Conservation (phyloP, 2,329 filamentous ascomycete species). For the Aspergillus clavatus region DNA sequence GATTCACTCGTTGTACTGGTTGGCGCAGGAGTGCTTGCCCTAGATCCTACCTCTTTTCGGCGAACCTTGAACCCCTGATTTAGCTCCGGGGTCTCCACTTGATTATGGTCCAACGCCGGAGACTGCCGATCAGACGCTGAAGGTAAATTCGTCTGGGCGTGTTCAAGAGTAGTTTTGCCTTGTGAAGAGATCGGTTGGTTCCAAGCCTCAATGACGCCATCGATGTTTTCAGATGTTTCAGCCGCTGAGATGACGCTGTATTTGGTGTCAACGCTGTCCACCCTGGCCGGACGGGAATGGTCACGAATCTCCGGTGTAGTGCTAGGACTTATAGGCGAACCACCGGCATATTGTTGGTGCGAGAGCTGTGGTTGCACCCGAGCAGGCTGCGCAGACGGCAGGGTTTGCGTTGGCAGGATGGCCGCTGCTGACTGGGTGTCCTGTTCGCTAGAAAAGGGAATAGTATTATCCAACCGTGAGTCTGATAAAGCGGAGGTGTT, state of each 20-base stretch:
- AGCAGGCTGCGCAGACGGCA: slow-evolving; percentile 5
- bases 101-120: slow-evolving; percentile 11
- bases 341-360: slow-evolving; percentile 2
- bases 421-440: slow-evolving; percentile 5
- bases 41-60: slow-evolving; percentile 2
- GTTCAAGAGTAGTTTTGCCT: slow-evolving; percentile 10
- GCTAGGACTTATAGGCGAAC: slow-evolving; percentile 24
- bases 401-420: slow-evolving; percentile 7
- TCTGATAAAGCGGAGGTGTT: slow-evolving; percentile 7
- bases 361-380: slow-evolving; percentile 1
- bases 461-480: slow-evolving; percentile 11
- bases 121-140: slow-evolving; percentile 8
- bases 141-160: slow-evolving; percentile 6
- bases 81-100: slow-evolving; percentile 10
- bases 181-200: slow-evolving; percentile 31
- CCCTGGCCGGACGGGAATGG: slow-evolving; percentile 17
- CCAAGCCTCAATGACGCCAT: slow-evolving; percentile 44
- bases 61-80: slow-evolving; percentile 5
- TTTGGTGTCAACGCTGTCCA: slow-evolving; percentile 29
- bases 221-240: slow-evolving; percentile 36
- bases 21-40: not conserved
- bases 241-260: slow-evolving; percentile 21
- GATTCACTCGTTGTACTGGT: slow-evolving; percentile 2
- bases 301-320: slow-evolving; percentile 10
- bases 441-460: slow-evolving; percentile 4